These are phyloP conservation scores for Tilletia walkeri DNA, from an alignment of 1,284 basidiomycete genomes.

Conservation along the genomic window DNA sequence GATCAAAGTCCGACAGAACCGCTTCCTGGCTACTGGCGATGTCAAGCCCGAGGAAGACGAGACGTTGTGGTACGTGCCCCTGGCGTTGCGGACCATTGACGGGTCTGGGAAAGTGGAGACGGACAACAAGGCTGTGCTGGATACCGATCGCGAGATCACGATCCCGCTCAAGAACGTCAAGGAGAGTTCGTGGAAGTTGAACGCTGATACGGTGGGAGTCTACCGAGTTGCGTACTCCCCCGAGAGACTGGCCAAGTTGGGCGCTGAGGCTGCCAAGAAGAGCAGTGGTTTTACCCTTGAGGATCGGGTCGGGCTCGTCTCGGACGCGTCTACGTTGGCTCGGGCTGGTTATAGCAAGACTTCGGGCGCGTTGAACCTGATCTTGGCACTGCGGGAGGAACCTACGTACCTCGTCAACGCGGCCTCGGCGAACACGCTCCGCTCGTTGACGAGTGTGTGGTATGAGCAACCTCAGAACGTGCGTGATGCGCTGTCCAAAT, in stretches of 20 bases:
- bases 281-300: slow-evolving; percentile 71
- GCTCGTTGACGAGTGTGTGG: slow-evolving; percentile 64
- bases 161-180: slow-evolving; percentile 67
- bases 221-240: slow-evolving; percentile 86
- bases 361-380: slow-evolving; percentile 72
- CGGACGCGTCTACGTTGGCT: slow-evolving; percentile 76
- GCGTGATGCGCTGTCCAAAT: slow-evolving; percentile 52
- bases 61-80: slow-evolving; percentile 83
- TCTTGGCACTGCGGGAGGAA: slow-evolving; percentile 66
- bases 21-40: slow-evolving; percentile 82
- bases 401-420: slow-evolving; percentile 46
- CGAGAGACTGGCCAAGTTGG: slow-evolving; percentile 75
- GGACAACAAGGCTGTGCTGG: slow-evolving; percentile 69
- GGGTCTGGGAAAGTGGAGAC: slow-evolving; percentile 64
- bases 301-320: slow-evolving; percentile 81
- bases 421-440: slow-evolving; percentile 35
- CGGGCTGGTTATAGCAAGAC: slow-evolving; percentile 75
- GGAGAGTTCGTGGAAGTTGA: slow-evolving; percentile 72
- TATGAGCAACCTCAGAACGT: slow-evolving; percentile 74
- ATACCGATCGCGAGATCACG: slow-evolving; percentile 66
- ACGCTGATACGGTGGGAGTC: slow-evolving; percentile 82
- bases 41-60: slow-evolving; percentile 73
- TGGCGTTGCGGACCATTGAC: slow-evolving; percentile 71
- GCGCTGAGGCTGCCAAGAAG: slow-evolving; percentile 70
- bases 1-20: slow-evolving; percentile 70